Conservation (phyloP, 2,329 filamentous ascomycete genomes). For the Beauveria sp. region DNA sequence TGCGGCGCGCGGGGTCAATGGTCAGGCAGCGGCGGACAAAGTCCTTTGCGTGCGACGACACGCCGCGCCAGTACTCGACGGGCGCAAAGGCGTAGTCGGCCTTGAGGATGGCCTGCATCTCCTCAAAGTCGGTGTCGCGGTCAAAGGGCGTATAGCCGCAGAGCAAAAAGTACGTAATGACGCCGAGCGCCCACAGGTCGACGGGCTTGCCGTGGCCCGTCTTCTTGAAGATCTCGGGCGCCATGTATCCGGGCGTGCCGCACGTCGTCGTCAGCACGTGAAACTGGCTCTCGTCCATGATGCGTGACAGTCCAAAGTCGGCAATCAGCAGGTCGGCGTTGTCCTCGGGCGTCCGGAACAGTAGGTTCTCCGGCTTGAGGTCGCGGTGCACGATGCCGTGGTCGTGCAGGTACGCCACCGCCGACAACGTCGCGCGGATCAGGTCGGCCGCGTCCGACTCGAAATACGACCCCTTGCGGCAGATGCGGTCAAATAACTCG, state of each 20-base stretch:
- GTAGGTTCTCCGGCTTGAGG: constrained; percentile 91
- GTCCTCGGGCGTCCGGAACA: constrained; percentile 95
- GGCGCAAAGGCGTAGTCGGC: constrained; percentile 96
- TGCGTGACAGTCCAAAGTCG: constrained; percentile 89
- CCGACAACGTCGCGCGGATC: constrained; percentile 87
- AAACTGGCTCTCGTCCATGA: constrained; percentile 99
- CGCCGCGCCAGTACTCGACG: constrained; percentile 91
- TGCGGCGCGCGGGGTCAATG: constrained; percentile 76
- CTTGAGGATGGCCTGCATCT: constrained; percentile 97
- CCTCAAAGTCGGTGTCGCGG: constrained; percentile 92
- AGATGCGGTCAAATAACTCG: constrained; percentile 97
- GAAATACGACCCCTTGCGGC: constrained; percentile 96
- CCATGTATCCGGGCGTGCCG: constrained; percentile 98
- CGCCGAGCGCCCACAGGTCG: constrained; percentile 95
- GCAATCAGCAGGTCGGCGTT: constrained; percentile 95
- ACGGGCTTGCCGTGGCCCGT: constrained; percentile 96
- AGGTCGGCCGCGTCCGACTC: constrained; percentile 94
- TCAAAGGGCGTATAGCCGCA: constrained; percentile 98
- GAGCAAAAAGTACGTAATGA: constrained; percentile 97
- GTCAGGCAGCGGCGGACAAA: constrained; percentile 92
- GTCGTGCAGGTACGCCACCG: constrained; percentile 97
- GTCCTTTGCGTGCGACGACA: constrained; percentile 76
- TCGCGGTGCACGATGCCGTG: constrained; percentile 98
- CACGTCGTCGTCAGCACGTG: constrained; percentile 97
- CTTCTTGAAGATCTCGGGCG: constrained; percentile 98